These are phyloP conservation scores for Eucalyptus shirleyi DNA, from an alignment of 345 rosid genomes.

Conservation along the genomic window DNA sequence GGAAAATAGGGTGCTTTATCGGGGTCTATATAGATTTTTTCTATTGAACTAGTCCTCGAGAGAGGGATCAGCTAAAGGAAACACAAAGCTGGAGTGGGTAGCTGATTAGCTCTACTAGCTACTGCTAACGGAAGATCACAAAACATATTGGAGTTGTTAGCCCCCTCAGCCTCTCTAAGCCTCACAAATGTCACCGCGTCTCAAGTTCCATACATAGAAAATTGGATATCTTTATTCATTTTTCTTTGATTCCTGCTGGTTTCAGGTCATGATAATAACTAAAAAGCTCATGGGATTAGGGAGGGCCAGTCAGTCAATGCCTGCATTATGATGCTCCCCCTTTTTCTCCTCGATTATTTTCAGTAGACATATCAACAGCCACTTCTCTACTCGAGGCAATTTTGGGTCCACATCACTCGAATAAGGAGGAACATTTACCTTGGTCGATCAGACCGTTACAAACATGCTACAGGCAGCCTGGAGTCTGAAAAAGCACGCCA, in stretches of 20 bases:
- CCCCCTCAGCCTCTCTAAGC: background rate
- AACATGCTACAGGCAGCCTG: background rate
- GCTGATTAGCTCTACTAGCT: background rate
- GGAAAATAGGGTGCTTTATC: background rate
- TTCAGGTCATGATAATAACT: background rate
- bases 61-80: background rate
- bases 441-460: background rate
- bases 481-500: too few species aligned
- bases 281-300: background rate
- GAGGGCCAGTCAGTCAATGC: fast-evolving
- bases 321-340: background rate
- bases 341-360: background rate
- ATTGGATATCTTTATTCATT: background rate
- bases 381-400: background rate
- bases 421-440: background rate
- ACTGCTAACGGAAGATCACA: background rate
- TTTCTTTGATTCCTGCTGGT: background rate
- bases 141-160: background rate
- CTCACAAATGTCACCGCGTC: background rate
- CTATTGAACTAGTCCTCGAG: background rate
- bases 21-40: background rate
- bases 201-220: background rate
- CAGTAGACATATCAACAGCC: background rate
- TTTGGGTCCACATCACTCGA: background rate
- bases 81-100: background rate